phyloP scores from a whole-genome alignment of 2,329 filamentous ascomycete species.

The Hypoxylon sp. region DNA sequence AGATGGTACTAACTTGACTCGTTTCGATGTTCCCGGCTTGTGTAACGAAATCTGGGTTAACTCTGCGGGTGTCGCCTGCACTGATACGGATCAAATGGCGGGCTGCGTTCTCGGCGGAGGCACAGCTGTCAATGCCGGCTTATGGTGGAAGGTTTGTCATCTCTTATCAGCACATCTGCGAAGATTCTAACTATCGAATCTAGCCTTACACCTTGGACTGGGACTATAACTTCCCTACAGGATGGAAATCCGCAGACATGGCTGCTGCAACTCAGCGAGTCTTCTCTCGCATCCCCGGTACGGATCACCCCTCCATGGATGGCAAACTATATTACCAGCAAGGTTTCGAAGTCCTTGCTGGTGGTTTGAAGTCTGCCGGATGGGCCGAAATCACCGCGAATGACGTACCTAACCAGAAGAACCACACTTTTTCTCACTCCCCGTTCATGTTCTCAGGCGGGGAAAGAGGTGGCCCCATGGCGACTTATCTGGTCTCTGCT shows the following conservation, averaged over 20 bases:
- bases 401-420: constrained; percentile 72
- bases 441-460: constrained; percentile 78
- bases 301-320: constrained; percentile 75
- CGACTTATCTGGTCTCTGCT: constrained; percentile 78
- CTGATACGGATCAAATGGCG: constrained; percentile 80
- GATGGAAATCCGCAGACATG: constrained; percentile 79
- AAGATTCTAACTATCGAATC: constrained; percentile 28
- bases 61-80: constrained; percentile 75
- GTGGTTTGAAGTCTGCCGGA: constrained; percentile 71
- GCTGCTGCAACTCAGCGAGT: constrained; percentile 71
- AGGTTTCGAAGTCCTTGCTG: constrained; percentile 74
- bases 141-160: constrained; percentile 73
- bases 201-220: constrained; percentile 75
- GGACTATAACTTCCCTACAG: constrained; percentile 79
- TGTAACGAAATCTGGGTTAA: constrained; percentile 79
- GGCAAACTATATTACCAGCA: constrained; percentile 77
- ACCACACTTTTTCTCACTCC: constrained; percentile 74
- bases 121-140: constrained; percentile 76
- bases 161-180: neutral
- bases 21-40: constrained; percentile 79
- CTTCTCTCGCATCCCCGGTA: constrained; percentile 80
- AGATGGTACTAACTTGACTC: constrained; percentile 72
- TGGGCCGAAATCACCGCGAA: constrained; percentile 76
- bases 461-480: constrained; percentile 78
- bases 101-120: constrained; percentile 80